These are phyloP conservation scores for Fusarium metavorans DNA, from an alignment of 2,329 filamentous ascomycete genomes.

Conservation along the genomic window DNA sequence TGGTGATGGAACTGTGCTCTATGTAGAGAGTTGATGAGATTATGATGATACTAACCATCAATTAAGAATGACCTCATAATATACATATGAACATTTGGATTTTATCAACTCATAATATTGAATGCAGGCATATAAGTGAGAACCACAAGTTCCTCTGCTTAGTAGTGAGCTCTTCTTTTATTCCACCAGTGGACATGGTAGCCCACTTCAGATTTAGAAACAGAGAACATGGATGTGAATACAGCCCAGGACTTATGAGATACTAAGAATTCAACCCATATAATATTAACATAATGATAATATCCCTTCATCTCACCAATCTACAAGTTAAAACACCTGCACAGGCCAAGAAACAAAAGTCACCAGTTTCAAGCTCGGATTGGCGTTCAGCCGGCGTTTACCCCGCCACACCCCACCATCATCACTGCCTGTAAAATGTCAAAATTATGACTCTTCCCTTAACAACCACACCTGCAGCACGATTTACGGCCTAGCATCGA, in stretches of 20 bases:
- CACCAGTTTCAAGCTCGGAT: not conserved
- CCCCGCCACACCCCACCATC: slow-evolving; percentile 57
- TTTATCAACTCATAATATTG: not conserved
- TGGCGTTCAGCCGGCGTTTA: slow-evolving; percentile 19
- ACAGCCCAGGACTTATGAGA: not conserved
- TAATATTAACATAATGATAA: not conserved
- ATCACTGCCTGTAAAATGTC: slow-evolving; percentile 54
- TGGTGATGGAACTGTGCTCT: not conserved
- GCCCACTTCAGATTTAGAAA: not conserved
- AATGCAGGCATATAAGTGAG: not conserved
- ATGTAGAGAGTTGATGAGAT: not conserved
- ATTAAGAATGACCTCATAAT: rapidly evolving
- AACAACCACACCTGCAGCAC: slow-evolving; percentile 37
- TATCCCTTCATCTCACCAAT: not conserved
- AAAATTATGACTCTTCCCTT: slow-evolving; percentile 58
- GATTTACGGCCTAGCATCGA: slow-evolving; percentile 41
- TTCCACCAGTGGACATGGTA: not conserved
- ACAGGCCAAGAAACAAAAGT: not conserved
- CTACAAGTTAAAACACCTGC: not conserved
- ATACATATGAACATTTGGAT: not conserved
- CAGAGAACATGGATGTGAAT: not conserved
- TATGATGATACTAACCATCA: rapidly evolving
- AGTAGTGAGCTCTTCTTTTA: not conserved
- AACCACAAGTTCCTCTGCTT: not conserved
- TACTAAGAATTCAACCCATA: not conserved